phyloP scores from a whole-genome alignment of 2,329 filamentous ascomycete genomes.

The Trichoderma afroharzianum region DNA sequence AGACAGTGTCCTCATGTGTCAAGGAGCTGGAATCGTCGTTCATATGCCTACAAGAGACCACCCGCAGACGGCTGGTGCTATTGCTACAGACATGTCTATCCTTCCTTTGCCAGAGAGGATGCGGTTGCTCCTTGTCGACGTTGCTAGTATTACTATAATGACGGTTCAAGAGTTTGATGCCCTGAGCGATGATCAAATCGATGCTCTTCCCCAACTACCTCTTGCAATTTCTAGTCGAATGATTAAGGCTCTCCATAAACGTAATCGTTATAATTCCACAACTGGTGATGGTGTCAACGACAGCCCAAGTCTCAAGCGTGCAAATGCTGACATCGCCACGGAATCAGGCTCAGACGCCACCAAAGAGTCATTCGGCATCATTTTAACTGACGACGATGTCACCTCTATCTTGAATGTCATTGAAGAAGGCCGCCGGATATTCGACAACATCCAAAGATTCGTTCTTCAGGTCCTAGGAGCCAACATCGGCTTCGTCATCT shows the following conservation, averaged over 20 bases:
- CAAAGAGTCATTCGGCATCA: slow-evolving; percentile 63
- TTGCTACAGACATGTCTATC: slow-evolving; percentile 59
- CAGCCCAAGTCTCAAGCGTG: slow-evolving; percentile 61
- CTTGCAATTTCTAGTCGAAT: slow-evolving; percentile 67
- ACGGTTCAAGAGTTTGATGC: slow-evolving; percentile 62
- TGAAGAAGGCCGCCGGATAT: slow-evolving; percentile 64
- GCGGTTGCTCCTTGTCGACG: slow-evolving; percentile 43
- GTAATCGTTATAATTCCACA: slow-evolving; percentile 61
- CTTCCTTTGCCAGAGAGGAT: slow-evolving; percentile 46
- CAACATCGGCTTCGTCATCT: slow-evolving; percentile 64
- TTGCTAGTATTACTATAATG: slow-evolving; percentile 57
- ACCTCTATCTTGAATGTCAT: slow-evolving; percentile 43
- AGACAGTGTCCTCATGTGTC: slow-evolving; percentile 52
- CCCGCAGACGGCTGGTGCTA: slow-evolving; percentile 57
- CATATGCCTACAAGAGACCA: slow-evolving; percentile 67
- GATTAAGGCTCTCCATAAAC: slow-evolving; percentile 68
- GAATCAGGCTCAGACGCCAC: slow-evolving; percentile 65
- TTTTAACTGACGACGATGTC: slow-evolving; percentile 68
- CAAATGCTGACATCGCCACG: slow-evolving; percentile 70
- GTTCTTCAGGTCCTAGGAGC: slow-evolving; percentile 63
- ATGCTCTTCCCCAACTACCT: slow-evolving; percentile 58
- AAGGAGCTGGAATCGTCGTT: slow-evolving; percentile 56
- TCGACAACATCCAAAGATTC: slow-evolving; percentile 70
- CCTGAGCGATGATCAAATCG: slow-evolving; percentile 59
- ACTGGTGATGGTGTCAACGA: slow-evolving; percentile 71